Evolutionary conservation across 148 eudicot species (phyloP), one percentile per base, ranked within the genome.

Genomic region (Diospyros lotus): DNA sequence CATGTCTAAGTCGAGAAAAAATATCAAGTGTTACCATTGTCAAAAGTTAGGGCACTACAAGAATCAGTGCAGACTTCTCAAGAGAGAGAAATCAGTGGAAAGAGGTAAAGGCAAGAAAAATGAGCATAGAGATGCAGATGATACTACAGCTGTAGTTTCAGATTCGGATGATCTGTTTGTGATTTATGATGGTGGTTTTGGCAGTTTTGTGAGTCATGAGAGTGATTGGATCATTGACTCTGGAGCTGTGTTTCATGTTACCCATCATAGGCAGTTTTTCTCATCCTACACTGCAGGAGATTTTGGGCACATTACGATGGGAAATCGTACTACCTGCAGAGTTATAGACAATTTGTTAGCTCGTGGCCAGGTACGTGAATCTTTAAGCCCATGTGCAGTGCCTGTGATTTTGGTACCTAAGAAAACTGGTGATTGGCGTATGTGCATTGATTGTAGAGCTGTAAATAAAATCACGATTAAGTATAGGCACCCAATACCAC

Each of bases 141-240:
- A 69, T 9, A 8, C 28, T 12, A 39, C 3, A 10, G 7, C 4
- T 1, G 9, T 4, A 3, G 39, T 52, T 6, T 0, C 9, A 28
- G 3, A 2, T 6, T 3, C 17, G 50, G 44, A 18, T 69, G 60
- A 54, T 28, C 58, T 69, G 2, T 1, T 69, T n/a, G 44, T 38
- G 10, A 28, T 69, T 9, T 52, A 44, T 69, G 28, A 69, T 46
- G n/a, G 53, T 0, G 39, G 7, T 53, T 69, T 9, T 65, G 51
- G 10, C 11, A 14, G 13, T 38, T 3, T 41, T 3, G 11, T 14
- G 28, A 9, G 51, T 9, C 48, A 41, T 4, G 69, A 63, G 6
- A 39, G 6, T 11, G 40, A 52, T 50, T 69, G 73, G 59, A 59
- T 69, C 44, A 53, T 28, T 69, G 43, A 69, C 38, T 69, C 7